Base-by-base conservation (phyloP, 1,284 basidiomycete genomes). In the Tylopilus sp. region DNA sequence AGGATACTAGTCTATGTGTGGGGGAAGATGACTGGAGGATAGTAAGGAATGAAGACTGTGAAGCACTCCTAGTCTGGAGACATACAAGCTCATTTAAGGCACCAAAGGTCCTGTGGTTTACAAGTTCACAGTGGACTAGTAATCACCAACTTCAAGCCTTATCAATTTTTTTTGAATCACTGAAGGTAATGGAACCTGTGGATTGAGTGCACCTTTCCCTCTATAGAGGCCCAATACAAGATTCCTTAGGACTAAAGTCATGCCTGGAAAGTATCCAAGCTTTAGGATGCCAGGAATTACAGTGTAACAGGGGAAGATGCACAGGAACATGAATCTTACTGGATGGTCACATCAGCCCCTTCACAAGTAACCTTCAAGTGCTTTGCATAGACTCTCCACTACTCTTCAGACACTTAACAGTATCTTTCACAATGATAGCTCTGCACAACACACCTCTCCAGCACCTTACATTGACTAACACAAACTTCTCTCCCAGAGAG, bases 41-140 rank as follows among this genome's bases (percentile, higher is more conserved):
- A 20, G 8, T 56, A 9, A 4, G 29, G 17, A 36, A 56, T 5
- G n/a, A 44, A 15, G 50, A 56, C 17, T 56, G 45, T 3, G n/a
- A 41, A 44, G 41, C 26, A 8, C 45, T 56, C 28, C 37, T 56
- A 19, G 36, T 56, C n/a, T 53, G 50, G 50, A 56, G 50, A 14
- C 7, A 14, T 22, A 42, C 42, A 32, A 13, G 25, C 22, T 41
- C 9, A 14, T 56, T 56, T 37, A 45, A 19, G 25, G 22, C 37
- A 17, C 42, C 22, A 4, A n/a, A 9, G 3, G 20, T 28, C 19
- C 19, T 56, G 22, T 56, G 50, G 50, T 48, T 56, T 42, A 14
- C 3, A 4, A 7, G 46, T 19, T 56, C 45, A 10, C 10, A 6
- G 7, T 33, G 25, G 31, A 56, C 37, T 24, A 31, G 26, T 9